A percentile compares a stretch with the other conserved stretches of the same genome.
Evolutionary conservation across 495 filamentous ascomycete species (phyloP).

Genomic region (Elaphomyces granulatus): DNA sequence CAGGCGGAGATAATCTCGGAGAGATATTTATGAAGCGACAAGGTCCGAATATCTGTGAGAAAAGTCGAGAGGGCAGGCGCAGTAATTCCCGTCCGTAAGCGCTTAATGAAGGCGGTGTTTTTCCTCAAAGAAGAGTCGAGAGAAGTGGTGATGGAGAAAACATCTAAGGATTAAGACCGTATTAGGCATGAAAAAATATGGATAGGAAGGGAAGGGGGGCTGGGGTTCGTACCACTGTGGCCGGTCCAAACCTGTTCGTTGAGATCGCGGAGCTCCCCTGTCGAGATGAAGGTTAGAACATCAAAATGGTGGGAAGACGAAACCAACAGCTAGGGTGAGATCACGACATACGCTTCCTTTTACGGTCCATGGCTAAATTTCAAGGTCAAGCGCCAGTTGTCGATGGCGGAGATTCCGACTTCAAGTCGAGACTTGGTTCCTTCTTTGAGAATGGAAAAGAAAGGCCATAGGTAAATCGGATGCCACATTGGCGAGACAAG

Average conservation of each 20-base stretch:
- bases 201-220: constrained; percentile 1
- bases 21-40: constrained; percentile 93
- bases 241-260: constrained; percentile 82
- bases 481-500: constrained; percentile 25
- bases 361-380: constrained; percentile 54
- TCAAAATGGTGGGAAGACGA: constrained; percentile 10
- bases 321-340: neutral
- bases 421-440: constrained; percentile 1
- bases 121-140: constrained; percentile 97
- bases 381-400: neutral
- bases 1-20: constrained; percentile 97
- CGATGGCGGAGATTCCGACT: neutral
- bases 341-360: constrained; percentile 54
- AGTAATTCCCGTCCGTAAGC: constrained; percentile 78
- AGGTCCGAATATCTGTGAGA: constrained; percentile 76
- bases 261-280: constrained; percentile 79
- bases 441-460: constrained; percentile 29
- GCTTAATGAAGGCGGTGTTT: constrained; percentile 98
- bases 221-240: constrained; percentile 51
- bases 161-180: constrained; percentile 37
- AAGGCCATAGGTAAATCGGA: constrained; percentile 26
- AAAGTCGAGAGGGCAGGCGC: constrained; percentile 65
- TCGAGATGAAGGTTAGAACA: constrained; percentile 5
- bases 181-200: constrained; percentile 5
- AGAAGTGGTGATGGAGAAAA: constrained; percentile 63